phyloP scores from a whole-genome alignment of 2,329 filamentous ascomycete species.

The Lecanoromycetidae sp. region DNA sequence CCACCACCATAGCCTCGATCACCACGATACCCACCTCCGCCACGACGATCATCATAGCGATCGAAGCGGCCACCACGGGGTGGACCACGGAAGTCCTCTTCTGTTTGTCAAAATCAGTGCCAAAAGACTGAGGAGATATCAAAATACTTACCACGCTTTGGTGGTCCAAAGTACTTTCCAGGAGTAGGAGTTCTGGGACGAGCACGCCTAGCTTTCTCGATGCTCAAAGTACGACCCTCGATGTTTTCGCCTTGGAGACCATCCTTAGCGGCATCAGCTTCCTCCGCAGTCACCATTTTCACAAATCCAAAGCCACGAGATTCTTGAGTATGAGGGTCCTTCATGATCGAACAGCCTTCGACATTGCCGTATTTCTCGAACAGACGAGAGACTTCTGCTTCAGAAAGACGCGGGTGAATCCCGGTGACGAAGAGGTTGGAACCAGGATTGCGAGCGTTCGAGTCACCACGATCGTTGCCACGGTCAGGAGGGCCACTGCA shows the following conservation, averaged over 20 bases:
- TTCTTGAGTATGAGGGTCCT: constrained; percentile 95
- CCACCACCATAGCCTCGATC: constrained; percentile 35
- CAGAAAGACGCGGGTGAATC: constrained; percentile 82
- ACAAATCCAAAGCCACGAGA: constrained; percentile 98
- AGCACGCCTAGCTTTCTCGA: constrained; percentile 94
- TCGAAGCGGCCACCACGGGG: constrained; percentile 34
- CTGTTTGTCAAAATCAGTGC: constrained; percentile 19
- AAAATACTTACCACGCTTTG: constrained; percentile 71
- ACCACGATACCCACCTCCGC: constrained; percentile 36
- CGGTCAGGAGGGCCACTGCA: constrained; percentile 37
- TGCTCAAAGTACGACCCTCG: constrained; percentile 90
- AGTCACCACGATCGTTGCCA: constrained; percentile 42
- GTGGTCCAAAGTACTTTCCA: constrained; percentile 97
- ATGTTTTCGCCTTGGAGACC: constrained; percentile 89
- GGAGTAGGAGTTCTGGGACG: constrained; percentile 92
- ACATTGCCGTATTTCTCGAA: constrained; percentile 99
- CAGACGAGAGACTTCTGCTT: constrained; percentile 82
- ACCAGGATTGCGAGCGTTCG: constrained; percentile 77
- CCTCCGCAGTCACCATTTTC: constrained; percentile 92
- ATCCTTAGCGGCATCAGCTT: constrained; percentile 94
- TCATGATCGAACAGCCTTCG: constrained; percentile 99
- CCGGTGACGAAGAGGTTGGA: constrained; percentile 98
- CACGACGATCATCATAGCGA: constrained; percentile 43
- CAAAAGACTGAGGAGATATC: constrained; percentile 4
- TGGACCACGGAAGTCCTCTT: constrained; percentile 35